Percentiles rank a stretch among this genome's conserved stretches.
Evolutionary conservation across 129 eudicot species (phyloP).

Genomic region (Silybum marianum): DNA sequence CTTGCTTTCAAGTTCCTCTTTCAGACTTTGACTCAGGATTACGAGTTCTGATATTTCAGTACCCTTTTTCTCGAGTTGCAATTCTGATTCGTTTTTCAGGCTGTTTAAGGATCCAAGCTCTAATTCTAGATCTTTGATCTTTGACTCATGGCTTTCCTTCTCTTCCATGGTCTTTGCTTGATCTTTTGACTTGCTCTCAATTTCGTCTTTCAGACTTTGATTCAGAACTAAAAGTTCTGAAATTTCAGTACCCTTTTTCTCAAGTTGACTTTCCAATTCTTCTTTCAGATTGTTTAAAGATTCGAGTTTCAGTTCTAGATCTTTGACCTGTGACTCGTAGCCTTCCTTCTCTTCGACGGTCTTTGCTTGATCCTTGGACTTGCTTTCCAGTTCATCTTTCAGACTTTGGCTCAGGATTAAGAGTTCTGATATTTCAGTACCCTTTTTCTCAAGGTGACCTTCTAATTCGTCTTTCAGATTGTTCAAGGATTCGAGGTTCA

Average conservation of each 20-base stretch:
- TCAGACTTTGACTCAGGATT: conserved; percentile 35
- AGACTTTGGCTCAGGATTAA: conserved; percentile 32
- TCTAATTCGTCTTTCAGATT: conserved; percentile 38
- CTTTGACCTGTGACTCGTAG: conserved; percentile 28
- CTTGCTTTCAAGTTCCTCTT: conserved; percentile 42
- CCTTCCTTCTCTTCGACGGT: conserved; percentile 48
- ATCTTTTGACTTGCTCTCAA: conserved; percentile 46
- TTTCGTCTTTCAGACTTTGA: conserved; percentile 58
- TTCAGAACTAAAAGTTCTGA: conserved; percentile 31
- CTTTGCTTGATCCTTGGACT: conserved; percentile 35
- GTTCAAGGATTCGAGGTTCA: conserved; percentile 27
- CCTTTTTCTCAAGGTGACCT: conserved; percentile 31
- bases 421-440: conserved; percentile 28
- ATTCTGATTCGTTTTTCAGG: conserved; percentile 40
- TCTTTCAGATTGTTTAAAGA: conserved; percentile 29
- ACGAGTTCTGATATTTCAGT: conserved; percentile 31
- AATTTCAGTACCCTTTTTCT: conserved; percentile 36
- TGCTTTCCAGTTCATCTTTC: conserved; percentile 43
- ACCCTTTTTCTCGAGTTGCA: conserved; percentile 26
- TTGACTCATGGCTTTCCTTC: conserved; percentile 41
- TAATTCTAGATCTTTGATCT: conserved; percentile 43
- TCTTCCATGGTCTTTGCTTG: conserved; percentile 49
- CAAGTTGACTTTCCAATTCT: conserved; percentile 49
- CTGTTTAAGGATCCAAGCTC: conserved; percentile 30
- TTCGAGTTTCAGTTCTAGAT: conserved; percentile 40